Base-by-base conservation (phyloP, 345 rosid genomes). In the Excoecaria cochinchinensis region DNA sequence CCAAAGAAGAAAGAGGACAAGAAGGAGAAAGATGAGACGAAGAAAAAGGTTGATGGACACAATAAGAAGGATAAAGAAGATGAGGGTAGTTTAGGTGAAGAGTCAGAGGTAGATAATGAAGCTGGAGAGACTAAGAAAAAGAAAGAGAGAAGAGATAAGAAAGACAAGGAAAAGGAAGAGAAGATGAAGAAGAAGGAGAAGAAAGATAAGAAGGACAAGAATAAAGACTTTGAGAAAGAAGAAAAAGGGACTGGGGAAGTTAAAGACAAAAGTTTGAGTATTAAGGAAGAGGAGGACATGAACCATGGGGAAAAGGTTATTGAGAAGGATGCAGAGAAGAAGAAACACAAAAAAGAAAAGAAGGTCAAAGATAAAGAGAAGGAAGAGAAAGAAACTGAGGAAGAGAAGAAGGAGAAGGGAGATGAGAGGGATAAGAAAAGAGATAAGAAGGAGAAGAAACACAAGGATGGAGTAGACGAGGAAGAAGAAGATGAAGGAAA, bases 101-200 rank as follows among this genome's bases (percentile, higher is more conserved):
- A 11, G 47, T 62, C 76, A 47, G 62, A 73, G 57, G 42, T 14
- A 46, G 64, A 77, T 24, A 39, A 64, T 0, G 74, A 70, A 24
- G 79, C 46, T 5, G 68, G 42, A 60, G 57, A 47, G 67, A 21
- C 46, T 24, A 73, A 55, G 69, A 74, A 68, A 64, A 76, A 82
- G 67, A 73, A 75, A 38, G 76, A 73, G 59, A 65, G 70, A 44
- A 68, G 71, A 36, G 51, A 75, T 15, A 59, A 51, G 25, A 44
- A 74, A n/a, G 44, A 60, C 25, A 52, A 71, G 15, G 63, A n/a
- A 36, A 62, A 72, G 16, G 70, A 61, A 22, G 62, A 74, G 39
- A 73, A 70, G 63, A 14, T 3, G 17, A 57, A 64, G 56, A 78
- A 73, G 7, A 78, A 78, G 50, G 47, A 22, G 51, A 50, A 61